Base-by-base conservation (phyloP, 495 filamentous ascomycete species). In the Podospora tetraspora region DNA sequence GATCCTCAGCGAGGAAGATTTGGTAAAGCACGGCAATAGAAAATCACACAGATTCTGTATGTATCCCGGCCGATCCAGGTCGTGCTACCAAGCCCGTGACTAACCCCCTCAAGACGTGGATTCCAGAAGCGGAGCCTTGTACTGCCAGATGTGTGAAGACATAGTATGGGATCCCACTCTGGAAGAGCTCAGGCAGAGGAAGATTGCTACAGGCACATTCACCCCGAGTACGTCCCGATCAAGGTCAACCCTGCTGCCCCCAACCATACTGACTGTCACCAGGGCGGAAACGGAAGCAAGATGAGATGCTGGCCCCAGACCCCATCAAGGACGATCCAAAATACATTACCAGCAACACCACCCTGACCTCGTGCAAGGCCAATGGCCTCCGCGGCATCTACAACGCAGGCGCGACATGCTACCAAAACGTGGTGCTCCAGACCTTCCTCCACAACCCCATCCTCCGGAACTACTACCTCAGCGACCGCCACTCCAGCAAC, bases 381-480 rank as follows among this genome's bases (percentile, higher is more conserved):
- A 88, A 83, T 52, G 90, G 90, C 8, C 82, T 95, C 32, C 88
- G 93, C 8, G 94, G 94, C n/a, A 88, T 97, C 52, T 94, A 92
- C 75, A 97, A 97, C 75, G 92, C 96, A 77, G 94, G 94, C 16
- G 90, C 92, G 22, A 96, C 94, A 5, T 97, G 94, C 79, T 97
- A 95, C 76, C 91, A 96, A 84, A 93, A 91, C 69, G 93, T 96
- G 30, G 90, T 97, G 59, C 82, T 97, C 19, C 94, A 97, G 75
- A 89, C 87, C 22, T 84, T 97, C 59, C 83, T 97, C 32, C 93
- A 97, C 77, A 96, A 97, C 74, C 93, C 93, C 1, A 83, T 94
- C 37, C 84, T 97, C 0, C 87, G 89, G 59, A 92, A 91, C 70
- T 97, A 90, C 77, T 97, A 93, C 77, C 87, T 97, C 6, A 87